Percentiles rank a stretch among this genome's conserved stretches.
Conservation (phyloP, 1,284 basidiomycete species). For the Ustilago tritici region DNA sequence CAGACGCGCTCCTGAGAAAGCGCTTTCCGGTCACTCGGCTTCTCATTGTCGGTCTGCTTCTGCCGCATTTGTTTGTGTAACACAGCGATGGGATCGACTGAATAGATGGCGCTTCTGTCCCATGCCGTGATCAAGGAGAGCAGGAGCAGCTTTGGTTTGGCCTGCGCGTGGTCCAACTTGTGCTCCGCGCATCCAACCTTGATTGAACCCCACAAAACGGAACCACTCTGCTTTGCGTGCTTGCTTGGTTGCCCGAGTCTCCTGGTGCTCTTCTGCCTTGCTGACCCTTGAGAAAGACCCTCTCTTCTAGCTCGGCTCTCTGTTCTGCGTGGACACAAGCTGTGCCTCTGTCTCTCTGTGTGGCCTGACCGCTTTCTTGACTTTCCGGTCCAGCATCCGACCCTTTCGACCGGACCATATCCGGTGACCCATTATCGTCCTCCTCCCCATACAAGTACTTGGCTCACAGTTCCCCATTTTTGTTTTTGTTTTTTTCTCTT, state of each 20-base stretch:
- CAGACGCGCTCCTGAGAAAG: neutral
- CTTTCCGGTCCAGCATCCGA: constrained; percentile 21
- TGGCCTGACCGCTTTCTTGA: constrained; percentile 5
- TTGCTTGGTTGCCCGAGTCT: neutral
- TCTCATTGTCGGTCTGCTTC: constrained; percentile 3
- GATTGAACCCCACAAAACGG: neutral
- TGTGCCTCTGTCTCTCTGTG: neutral
- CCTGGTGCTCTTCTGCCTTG: constrained; percentile 12
- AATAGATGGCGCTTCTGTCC: too few relatives aligned
- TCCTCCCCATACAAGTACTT: neutral
- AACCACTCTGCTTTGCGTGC: neutral
- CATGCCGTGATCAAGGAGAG: too few relatives aligned
- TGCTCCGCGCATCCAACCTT: too few relatives aligned
- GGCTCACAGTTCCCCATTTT: neutral
- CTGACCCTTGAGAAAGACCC: neutral
- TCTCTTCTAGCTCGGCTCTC: neutral
- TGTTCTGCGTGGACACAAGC: neutral
- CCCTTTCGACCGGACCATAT: constrained; percentile 18
- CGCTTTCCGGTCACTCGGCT: constrained; percentile 15
- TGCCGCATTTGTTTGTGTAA: neutral
- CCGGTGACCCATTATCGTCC: constrained; percentile 6
- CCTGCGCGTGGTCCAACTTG: neutral
- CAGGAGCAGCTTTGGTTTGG: neutral
- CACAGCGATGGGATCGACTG: neutral
- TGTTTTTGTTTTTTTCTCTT: neutral